phyloP scores from a whole-genome alignment of 345 rosid genomes.

The Orychophragmus violaceus region DNA sequence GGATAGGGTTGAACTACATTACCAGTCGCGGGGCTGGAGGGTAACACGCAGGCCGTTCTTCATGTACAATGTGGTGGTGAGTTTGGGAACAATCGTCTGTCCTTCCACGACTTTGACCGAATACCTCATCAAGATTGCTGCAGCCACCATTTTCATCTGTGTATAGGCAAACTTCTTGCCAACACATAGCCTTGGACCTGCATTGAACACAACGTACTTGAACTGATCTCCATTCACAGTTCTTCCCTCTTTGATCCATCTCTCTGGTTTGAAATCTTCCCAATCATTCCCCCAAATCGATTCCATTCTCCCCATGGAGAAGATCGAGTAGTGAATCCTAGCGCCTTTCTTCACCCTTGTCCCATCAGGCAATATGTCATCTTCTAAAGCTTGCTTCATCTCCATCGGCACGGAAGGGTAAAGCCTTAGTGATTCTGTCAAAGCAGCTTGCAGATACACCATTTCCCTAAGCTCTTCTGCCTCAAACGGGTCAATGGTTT shows the following conservation, averaged over 20 bases:
- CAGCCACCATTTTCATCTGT: conserved; percentile 88
- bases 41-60: conserved; percentile 55
- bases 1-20: background rate
- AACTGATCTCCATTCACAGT: conserved; percentile 51
- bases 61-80: conserved; percentile 69
- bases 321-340: conserved; percentile 42
- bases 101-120: conserved; percentile 45
- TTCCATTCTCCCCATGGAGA: conserved; percentile 54
- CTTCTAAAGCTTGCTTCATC: conserved; percentile 53
- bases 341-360: conserved; percentile 45
- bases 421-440: conserved; percentile 66
- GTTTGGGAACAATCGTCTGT: conserved; percentile 51
- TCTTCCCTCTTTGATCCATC: conserved; percentile 59
- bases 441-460: conserved; percentile 68
- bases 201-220: conserved; percentile 71
- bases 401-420: conserved; percentile 73
- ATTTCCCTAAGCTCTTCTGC: conserved; percentile 46
- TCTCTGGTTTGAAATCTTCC: conserved; percentile 64
- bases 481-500: conserved; percentile 18
- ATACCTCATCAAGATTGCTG: conserved; percentile 52
- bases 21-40: conserved; percentile 37
- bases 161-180: conserved; percentile 71
- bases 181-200: conserved; percentile 62
- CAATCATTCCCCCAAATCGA: conserved; percentile 61
- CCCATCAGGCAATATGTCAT: conserved; percentile 63